Percentiles rank a stretch among this genome's conserved stretches.
Evolutionary conservation across 306 rosid species (phyloP).

Genomic region (Vachellia pachyceras): DNA sequence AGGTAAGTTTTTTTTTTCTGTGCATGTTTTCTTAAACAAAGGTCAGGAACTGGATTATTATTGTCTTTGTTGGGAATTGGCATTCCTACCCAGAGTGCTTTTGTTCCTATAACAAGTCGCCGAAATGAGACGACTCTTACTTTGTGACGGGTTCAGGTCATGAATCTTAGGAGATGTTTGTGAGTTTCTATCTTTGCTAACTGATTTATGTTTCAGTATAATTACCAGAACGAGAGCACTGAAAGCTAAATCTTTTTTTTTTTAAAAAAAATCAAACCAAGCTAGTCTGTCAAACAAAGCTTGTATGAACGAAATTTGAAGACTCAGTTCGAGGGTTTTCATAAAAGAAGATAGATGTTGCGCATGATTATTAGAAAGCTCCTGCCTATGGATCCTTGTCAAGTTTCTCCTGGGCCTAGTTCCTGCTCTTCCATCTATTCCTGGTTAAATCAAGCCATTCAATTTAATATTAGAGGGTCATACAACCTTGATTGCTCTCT

Average conservation of each 20-base stretch:
- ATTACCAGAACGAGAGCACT: neutral
- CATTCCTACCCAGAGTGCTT: neutral
- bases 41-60: neutral
- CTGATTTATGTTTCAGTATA: conserved; percentile 27
- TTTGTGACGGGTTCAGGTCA: neutral
- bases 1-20: conserved; percentile 52
- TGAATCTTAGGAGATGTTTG: conserved; percentile 1
- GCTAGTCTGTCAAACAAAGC: neutral
- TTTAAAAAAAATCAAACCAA: neutral
- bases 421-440: neutral
- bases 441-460: neutral
- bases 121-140: neutral
- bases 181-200: neutral
- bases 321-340: neutral
- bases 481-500: neutral
- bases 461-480: neutral
- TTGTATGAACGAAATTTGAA: neutral
- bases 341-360: neutral
- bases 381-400: neutral
- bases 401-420: neutral
- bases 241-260: neutral
- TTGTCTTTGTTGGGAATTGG: neutral
- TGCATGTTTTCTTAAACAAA: conserved; percentile 27
- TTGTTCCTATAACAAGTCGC: neutral
- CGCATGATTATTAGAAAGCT: neutral